Percentiles rank a stretch among this genome's conserved stretches.
These are phyloP conservation scores for Toxoplasma gondii DNA, from an alignment of 169 alveolate species.

Conservation along the genomic window DNA sequence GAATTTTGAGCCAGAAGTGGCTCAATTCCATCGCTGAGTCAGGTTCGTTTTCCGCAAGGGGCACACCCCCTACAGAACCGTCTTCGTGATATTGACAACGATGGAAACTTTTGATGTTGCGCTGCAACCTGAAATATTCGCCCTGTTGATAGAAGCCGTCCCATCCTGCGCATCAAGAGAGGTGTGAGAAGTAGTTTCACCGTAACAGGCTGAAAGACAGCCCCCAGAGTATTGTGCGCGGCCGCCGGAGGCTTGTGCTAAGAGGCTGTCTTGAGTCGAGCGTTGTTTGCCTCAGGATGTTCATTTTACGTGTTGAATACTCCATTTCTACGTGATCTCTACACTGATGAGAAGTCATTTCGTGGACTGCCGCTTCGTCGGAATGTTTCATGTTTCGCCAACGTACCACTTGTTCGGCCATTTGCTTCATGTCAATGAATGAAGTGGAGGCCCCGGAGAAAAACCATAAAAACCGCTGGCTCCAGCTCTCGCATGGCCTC, in stretches of 20 bases:
- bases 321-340: background rate
- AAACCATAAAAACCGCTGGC: background rate
- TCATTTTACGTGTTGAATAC: too few species aligned
- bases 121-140: background rate
- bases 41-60: background rate
- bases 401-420: constrained; percentile 2
- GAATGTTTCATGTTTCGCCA: background rate
- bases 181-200: too few species aligned
- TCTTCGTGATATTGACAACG: background rate
- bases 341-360: background rate
- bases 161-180: background rate
- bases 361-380: background rate
- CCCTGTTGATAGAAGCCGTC: background rate
- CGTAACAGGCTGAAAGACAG: too few species aligned
- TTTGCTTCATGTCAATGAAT: background rate
- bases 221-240: too few species aligned
- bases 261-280: too few species aligned
- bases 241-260: too few species aligned
- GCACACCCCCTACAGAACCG: background rate
- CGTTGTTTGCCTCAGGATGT: too few species aligned
- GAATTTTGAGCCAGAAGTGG: too few species aligned
- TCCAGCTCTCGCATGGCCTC: constrained; percentile 19
- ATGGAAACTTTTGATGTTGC: background rate
- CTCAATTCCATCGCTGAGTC: too few species aligned
- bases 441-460: background rate